These are phyloP conservation scores for Sugiyamaella lignohabitans DNA, from an alignment of 805 yeast genomes.

Conservation along the genomic window DNA sequence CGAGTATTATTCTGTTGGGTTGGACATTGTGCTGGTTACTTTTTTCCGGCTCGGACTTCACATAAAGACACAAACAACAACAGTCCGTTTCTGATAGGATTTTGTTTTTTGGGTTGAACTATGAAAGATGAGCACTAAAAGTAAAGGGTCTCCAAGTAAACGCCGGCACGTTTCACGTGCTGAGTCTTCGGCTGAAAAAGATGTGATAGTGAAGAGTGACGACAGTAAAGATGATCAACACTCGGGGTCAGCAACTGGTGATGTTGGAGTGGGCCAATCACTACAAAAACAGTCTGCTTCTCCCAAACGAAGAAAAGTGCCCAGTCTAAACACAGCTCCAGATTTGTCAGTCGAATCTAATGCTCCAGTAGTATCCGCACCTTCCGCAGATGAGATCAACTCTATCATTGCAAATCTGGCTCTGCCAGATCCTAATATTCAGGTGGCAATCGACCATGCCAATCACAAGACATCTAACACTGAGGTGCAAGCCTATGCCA, in stretches of 20 bases:
- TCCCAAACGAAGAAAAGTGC: constrained; percentile 6
- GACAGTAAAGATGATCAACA: too few species aligned
- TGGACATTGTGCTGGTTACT: too few species aligned
- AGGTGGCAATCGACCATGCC: constrained; percentile 64
- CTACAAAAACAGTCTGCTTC: background rate
- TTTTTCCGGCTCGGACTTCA: too few species aligned
- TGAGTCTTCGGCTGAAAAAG: constrained; percentile 1
- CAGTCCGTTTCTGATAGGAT: too few species aligned
- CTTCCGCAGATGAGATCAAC: constrained; percentile 51
- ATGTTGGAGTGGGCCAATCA: background rate
- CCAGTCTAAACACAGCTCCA: background rate
- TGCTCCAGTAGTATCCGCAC: background rate
- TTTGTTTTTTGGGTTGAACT: too few species aligned
- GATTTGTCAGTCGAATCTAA: background rate
- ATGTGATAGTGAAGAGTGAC: background rate
- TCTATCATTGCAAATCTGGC: constrained; percentile 65
- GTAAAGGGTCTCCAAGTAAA: background rate
- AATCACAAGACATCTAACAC: constrained; percentile 58
- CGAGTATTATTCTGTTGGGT: too few species aligned
- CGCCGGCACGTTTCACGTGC: constrained; percentile 7
- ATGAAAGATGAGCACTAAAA: background rate
- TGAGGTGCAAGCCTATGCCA: constrained; percentile 97
- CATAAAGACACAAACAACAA: background rate
- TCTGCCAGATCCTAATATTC: constrained; percentile 67
- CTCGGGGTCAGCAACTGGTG: background rate